phyloP scores from a whole-genome alignment of 2,329 filamentous ascomycete genomes.

The Nannizzia gypsea region DNA sequence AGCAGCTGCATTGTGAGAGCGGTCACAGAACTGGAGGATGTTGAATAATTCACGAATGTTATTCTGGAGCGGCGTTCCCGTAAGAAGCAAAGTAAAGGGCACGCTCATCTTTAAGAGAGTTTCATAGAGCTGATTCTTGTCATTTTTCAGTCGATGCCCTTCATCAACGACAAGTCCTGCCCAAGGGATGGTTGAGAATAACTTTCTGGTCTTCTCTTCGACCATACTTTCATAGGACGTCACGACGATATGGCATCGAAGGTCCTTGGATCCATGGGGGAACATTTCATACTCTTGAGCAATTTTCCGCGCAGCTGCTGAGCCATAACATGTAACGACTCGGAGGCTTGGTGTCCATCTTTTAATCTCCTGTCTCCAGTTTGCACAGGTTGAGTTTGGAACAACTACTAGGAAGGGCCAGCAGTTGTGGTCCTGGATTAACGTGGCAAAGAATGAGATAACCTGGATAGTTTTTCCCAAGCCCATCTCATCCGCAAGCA shows the following conservation, averaged over 20 bases:
- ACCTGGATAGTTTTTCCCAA: slow-evolving; percentile 95
- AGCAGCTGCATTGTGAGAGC: slow-evolving; percentile 53
- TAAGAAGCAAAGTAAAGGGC: slow-evolving; percentile 75
- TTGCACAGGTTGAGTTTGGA: slow-evolving; percentile 90
- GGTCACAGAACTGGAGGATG: slow-evolving; percentile 85
- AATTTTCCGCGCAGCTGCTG: slow-evolving; percentile 59
- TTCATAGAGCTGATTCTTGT: slow-evolving; percentile 68
- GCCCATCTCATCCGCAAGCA: slow-evolving; percentile 96
- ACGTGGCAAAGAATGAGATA: slow-evolving; percentile 63
- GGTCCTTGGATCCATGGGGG: slow-evolving; percentile 46
- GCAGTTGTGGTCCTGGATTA: slow-evolving; percentile 59
- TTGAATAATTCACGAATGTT: slow-evolving; percentile 94
- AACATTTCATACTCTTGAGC: slow-evolving; percentile 79
- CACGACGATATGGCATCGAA: slow-evolving; percentile 83
- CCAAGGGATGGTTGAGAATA: slow-evolving; percentile 67
- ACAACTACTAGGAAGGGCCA: slow-evolving; percentile 91
- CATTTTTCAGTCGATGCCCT: slow-evolving; percentile 89
- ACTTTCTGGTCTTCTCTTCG: slow-evolving; percentile 53
- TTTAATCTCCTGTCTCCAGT: slow-evolving; percentile 94
- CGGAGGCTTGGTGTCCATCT: slow-evolving; percentile 77
- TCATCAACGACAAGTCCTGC: slow-evolving; percentile 84
- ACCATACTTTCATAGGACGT: slow-evolving; percentile 87
- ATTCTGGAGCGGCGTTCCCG: slow-evolving; percentile 69
- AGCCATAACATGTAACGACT: slow-evolving; percentile 88
- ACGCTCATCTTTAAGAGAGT: slow-evolving; percentile 62